A percentile compares a stretch with the other conserved stretches of the same genome.
Evolutionary conservation across 202 grass and related monocot species (phyloP).

Genomic region (Panicum virgatum): DNA sequence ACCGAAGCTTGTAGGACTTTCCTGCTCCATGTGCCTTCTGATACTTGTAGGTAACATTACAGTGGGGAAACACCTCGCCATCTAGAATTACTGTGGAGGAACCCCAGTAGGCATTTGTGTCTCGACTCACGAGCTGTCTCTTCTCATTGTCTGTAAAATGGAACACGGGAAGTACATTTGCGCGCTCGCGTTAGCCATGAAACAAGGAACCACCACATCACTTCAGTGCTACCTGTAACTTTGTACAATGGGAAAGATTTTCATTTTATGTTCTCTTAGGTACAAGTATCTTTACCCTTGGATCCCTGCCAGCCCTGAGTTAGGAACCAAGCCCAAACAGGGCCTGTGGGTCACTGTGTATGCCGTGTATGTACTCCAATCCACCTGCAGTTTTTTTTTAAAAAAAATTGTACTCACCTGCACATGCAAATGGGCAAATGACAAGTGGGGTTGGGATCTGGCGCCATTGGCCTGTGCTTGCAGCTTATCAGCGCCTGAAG

Average conservation of each 20-base stretch:
- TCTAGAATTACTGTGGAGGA: not conserved
- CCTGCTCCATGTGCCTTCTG: not conserved
- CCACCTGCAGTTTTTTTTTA: too few species aligned
- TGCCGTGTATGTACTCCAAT: not conserved
- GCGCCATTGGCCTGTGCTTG: not conserved
- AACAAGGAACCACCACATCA: not conserved
- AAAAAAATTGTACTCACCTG: not conserved
- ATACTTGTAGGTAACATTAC: constrained; percentile 23
- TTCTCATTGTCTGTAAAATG: constrained; percentile 22
- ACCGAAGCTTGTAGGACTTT: constrained; percentile 76
- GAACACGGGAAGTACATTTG: constrained; percentile 10
- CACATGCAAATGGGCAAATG: constrained; percentile 25
- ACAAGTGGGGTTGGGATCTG: not conserved
- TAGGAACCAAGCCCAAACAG: not conserved
- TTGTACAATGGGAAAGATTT: not conserved
- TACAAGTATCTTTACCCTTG: not conserved
- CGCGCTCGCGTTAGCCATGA: not conserved
- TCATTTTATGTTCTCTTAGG: not conserved
- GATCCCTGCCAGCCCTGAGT: not conserved
- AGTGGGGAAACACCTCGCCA: not conserved
- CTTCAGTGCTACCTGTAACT: not conserved
- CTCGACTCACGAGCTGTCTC: not conserved
- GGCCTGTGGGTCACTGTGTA: not conserved
- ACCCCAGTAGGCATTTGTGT: not conserved
- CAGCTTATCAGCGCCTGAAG: not conserved